Evolutionary conservation across 2,329 filamentous ascomycete species (phyloP), one percentile per base, ranked within the genome.

Genomic region (Neonectria sp.): DNA sequence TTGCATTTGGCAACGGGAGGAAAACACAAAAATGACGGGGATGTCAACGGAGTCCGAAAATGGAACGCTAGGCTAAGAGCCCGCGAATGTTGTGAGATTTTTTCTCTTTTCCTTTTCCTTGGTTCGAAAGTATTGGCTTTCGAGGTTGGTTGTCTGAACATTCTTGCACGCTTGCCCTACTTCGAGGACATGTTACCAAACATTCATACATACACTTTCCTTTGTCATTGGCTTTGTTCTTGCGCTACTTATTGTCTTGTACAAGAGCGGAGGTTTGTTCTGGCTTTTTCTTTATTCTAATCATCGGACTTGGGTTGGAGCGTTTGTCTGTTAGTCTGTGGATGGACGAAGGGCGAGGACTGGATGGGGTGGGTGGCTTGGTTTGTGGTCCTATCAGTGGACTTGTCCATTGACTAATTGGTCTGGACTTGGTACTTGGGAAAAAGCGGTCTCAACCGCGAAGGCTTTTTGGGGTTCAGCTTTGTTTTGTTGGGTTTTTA

Each of bases 81-180:
- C 61, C 37, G 55, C 60, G 65, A 60, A 58, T 15, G 53, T 65
- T 59, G 56, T 45, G 67, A 55, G 43, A 25, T 55, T 35, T 53
- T 29, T 60, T 65, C 37, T 56, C 8, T 49, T 21, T 60, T 58
- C 4, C 8, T 21, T 53, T 57, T 60, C 46, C 17, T 63, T 29
- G 40, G 31, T 45, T 60, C 56, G 65, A 68, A 65, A 68, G 63
- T 57, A 40, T 63, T 63, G 70, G 63, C 51, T 72, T 72, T 66
- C 59, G 58, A 55, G 62, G 73, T 66, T 63, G 70, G 73, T 62
- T 75, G 67, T 75, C 60, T 75, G 69, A 75, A 68, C 55, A 71
- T 62, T 62, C 27, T 69, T 65, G 51, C 61, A 67, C 72, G 67
- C 55, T 60, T n/a, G 37, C 58, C 51, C 33, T 61, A 64, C 49